Evolutionary conservation across 345 rosid species (phyloP).

Genomic region (Geranium brycei): DNA sequence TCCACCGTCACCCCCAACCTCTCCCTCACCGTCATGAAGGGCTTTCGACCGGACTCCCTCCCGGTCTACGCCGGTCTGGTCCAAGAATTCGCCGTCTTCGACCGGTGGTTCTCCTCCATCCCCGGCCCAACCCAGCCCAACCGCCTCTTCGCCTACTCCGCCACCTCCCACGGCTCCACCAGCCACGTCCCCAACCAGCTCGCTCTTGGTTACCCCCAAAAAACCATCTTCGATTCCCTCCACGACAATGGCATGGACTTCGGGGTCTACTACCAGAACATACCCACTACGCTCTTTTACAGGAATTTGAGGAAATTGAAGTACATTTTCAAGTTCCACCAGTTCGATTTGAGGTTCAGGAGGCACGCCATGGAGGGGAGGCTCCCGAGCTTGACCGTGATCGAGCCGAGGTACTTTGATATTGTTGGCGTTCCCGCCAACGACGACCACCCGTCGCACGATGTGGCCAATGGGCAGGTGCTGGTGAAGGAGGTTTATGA

Average conservation of each 20-base stretch:
- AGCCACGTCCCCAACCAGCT: constrained; percentile 69
- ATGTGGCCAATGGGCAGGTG: constrained; percentile 80
- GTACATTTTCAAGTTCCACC: constrained; percentile 56
- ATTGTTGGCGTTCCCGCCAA: constrained; percentile 58
- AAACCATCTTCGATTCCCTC: constrained; percentile 82
- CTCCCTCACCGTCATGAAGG: constrained; percentile 74
- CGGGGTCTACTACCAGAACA: constrained; percentile 68
- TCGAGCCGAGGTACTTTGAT: constrained; percentile 87
- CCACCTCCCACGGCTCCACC: constrained; percentile 91
- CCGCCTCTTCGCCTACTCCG: constrained; percentile 76
- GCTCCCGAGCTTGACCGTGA: constrained; percentile 63
- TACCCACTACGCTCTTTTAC: constrained; percentile 75
- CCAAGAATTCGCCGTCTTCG: constrained; percentile 65
- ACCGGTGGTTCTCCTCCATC: constrained; percentile 88
- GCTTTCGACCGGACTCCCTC: constrained; percentile 61
- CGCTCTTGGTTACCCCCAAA: constrained; percentile 78
- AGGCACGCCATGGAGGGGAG: constrained; percentile 65
- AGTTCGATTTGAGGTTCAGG: constrained; percentile 51
- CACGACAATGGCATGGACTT: constrained; percentile 48
- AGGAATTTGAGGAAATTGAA: constrained; percentile 75
- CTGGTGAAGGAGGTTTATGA: constrained; percentile 87
- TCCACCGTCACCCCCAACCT: constrained; percentile 54
- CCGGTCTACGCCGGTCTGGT: constrained; percentile 61
- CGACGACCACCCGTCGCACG: constrained; percentile 94
- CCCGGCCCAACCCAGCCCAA: constrained; percentile 99